Evolutionary conservation across 257 asterid species (phyloP), one percentile per base, ranked within the genome.

Genomic region (Gentiana dahurica): DNA sequence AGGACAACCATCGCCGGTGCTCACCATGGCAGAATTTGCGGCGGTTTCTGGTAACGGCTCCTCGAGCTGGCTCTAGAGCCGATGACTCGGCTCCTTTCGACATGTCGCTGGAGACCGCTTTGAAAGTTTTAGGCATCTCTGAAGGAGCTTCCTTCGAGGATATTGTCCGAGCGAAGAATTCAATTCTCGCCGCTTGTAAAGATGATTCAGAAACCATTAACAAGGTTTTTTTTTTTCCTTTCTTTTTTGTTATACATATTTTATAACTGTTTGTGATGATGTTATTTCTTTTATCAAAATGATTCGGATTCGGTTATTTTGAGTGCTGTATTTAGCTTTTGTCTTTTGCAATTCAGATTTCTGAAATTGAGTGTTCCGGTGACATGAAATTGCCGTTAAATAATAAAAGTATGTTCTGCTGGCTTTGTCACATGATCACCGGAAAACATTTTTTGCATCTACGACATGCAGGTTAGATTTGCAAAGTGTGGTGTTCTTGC

Each of bases 91-190:
- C 79, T 67, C 83, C 92, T 44, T 92, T 64, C 66, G 99, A 92
- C 81, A 92, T 92, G 99, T 81, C 99, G 4, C 78, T 89, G 59
- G 99, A 92, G 86, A 88, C 60, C 78, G 99, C 99, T 24, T 77
- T 88, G 65, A 84, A 84, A 64, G 72, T 92, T 24, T 64, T 92
- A 69, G 99, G 99, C 35, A 85, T 92, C 1, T 71, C 95, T 0
- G 95, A 86, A 62, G 97, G 97, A 8, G 96, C 99, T 12, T 79
- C 94, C 3, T 92, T 92, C 55, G 99, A 92, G 49, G 99, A 92
- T 64, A 86, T 92, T 73, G 87, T 92, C 60, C 78, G 95, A 36
- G 99, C 99, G 8, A 92, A 84, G 84, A 86, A 86, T 35, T 81
- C 92, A 11, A 75, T 77, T 51, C 57, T 89, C 34, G 77, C 95